Base-by-base conservation (phyloP, 805 yeast genomes). In the Schwanniomyces sp. region DNA sequence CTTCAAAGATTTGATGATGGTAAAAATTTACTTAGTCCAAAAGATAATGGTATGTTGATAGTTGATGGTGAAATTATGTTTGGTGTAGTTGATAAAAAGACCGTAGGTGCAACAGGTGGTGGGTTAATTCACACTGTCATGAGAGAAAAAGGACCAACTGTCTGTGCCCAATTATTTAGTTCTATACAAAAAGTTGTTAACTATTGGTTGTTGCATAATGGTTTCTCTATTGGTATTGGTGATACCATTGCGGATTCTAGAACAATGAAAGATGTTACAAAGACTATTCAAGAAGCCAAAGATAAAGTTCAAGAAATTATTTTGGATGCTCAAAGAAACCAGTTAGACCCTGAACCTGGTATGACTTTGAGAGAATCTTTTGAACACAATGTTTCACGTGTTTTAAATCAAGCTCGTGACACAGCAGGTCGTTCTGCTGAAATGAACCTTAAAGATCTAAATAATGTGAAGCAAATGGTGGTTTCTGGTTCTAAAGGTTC, bases 401-500 rank as follows among this genome's bases (percentile, higher is more conserved):
- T 88, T 56, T 80, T 94, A 60, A 94, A 94, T 70, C 96, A 91
- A 67, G 99, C 99, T 27, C 91, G 99, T 84, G 99, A 94, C 71
- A 88, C 96, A 53, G 97, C 97, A 43, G 99, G 99, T 80, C 87
- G 96, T 68, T 88, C 96, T 38, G 98, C 99, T 4, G 99, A 95
- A 76, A 86, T 91, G 70, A 89, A 91, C 62, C 82, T 94, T 76
- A 92, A 91, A 66, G 96, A 91, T 62, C 78, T 86, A 56, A 94
- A 94, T 66, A 92, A 92, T 62, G 99, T 94, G 56, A 94, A 94
- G 67, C 99, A 94, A 78, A 94, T 94, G 99, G 99, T 94, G 43
- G 86, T 92, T 55, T 94, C 99, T 11, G 99, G 99, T 62, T 94
- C 99, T 28, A 94, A 94, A 73, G 99, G 99, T 78, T 94, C 99